phyloP scores from a whole-genome alignment of 345 rosid species.

The Citrus unshiu region DNA sequence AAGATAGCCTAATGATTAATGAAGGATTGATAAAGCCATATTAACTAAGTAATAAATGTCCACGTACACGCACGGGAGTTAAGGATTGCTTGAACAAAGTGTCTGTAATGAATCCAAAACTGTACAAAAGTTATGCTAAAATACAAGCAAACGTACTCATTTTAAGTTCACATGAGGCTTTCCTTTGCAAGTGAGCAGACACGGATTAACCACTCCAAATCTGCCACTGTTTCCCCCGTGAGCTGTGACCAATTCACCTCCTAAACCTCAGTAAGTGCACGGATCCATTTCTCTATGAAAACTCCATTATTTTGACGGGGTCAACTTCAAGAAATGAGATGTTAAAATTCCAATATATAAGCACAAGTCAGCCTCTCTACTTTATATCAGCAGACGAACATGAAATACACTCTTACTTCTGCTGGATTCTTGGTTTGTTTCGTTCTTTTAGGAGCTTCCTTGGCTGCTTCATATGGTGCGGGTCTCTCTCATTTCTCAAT shows the following conservation, averaged over 20 bases:
- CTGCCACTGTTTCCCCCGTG: conserved; percentile 17
- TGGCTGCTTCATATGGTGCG: conserved; percentile 41
- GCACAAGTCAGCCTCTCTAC: neutral
- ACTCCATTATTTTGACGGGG: neutral
- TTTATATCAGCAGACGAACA: conserved; percentile 8
- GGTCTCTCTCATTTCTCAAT: neutral
- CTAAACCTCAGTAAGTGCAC: neutral
- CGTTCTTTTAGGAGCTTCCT: conserved; percentile 25
- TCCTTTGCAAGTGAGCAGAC: conserved; percentile 32
- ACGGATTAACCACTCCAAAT: conserved; percentile 1
- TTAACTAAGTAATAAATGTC: neutral
- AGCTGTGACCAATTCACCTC: conserved; percentile 23
- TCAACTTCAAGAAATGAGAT: neutral
- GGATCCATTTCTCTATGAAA: neutral
- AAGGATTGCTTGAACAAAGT: too few relatives aligned
- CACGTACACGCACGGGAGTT: neutral
- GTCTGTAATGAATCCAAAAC: neutral
- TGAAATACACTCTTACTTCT: conserved; percentile 13
- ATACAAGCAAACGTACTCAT: neutral
- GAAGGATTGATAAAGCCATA: conserved; percentile 1
- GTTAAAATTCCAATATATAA: too few relatives aligned
- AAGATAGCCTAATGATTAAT: conserved; percentile 1
- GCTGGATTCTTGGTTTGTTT: conserved; percentile 20
- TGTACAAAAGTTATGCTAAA: neutral
- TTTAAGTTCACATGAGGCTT: conserved; percentile 12